phyloP scores from a whole-genome alignment of 306 rosid species.

The Sechiopsis laciniata region DNA sequence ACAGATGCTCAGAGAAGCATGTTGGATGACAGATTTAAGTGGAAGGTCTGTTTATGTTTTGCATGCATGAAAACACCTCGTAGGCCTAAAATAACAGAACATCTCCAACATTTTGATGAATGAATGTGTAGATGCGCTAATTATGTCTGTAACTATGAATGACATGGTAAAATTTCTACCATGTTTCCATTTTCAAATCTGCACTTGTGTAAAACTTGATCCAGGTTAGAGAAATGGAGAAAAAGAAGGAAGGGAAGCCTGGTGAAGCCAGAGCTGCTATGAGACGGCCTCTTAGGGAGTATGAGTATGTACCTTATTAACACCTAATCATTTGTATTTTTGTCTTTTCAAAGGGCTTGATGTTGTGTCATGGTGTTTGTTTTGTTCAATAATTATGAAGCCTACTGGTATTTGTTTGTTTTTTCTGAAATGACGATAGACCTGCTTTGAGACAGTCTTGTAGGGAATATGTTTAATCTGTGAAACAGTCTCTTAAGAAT shows the following conservation, averaged over 20 bases:
- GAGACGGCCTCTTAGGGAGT: conserved; percentile 85
- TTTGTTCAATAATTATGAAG: conserved; percentile 20
- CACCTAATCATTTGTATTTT: background rate
- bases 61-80: background rate
- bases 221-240: conserved; percentile 95
- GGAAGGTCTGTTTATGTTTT: conserved; percentile 77
- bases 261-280: conserved; percentile 92
- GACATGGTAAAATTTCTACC: background rate
- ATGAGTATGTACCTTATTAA: conserved; percentile 44
- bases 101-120: too few species aligned
- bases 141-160: background rate
- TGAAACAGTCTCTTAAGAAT: too few species aligned
- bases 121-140: background rate
- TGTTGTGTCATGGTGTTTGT: background rate
- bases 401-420: conserved; percentile 65
- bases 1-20: conserved; percentile 98
- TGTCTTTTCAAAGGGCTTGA: background rate
- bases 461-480: too few species aligned
- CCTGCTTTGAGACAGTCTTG: conserved; percentile 74
- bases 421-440: conserved; percentile 28
- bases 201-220: conserved; percentile 23
- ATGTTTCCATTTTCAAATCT: conserved; percentile 7
- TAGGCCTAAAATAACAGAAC: background rate
- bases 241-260: conserved; percentile 93
- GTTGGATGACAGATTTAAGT: conserved; percentile 93